Evolutionary conservation across 805 yeast genomes (phyloP), one percentile per base, ranked within the genome.

Genomic region (Monosporozyma yasuniensis): DNA sequence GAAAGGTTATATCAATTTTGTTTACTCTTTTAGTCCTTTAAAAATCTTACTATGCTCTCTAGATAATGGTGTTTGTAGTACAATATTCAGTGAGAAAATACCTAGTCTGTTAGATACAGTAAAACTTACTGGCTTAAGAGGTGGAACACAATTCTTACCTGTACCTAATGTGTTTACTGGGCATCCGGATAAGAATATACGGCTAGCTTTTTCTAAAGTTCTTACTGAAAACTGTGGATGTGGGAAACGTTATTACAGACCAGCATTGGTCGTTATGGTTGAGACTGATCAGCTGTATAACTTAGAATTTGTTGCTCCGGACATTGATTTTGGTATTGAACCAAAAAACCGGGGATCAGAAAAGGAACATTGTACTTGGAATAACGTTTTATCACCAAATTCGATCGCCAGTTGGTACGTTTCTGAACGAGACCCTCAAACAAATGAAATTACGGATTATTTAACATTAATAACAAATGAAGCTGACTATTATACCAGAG

Each of bases 381-480:
- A 32, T 18, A 54, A 52, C 37, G 42, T 50, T n/a, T 35, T 54
- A 34, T 45, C 47, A 27, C 53, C 53, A 10, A 52, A 52, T 43
- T 42, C 53, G 25, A 44, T 70, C 16, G 65, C 70, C 18, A n/a
- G 30, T 27, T 56, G 59, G 59, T 54, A 49, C 22, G 50, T 54
- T 6, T 42, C 47, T 21, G 18, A 42, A n/a, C 56, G 50, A 47
- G 51, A 54, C 44, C 46, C 51, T 7, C 39, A 41, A 39, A 54
- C 56, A 9, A 46, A 47, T 27, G 21, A 38, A 39, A 51, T 25
- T 50, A 63, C 66, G 23, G 77, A 72, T 57, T 61, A 67, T 50
- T 54, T 72, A 67, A 70, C 66, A 4, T 52, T 72, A 14, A 62
- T 71, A 0, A 39, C 69, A n/a, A 67, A 70, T 43, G 72, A 71